Evolutionary conservation across 495 filamentous ascomycete genomes (phyloP).

Genomic region (Cetradonia linearis): DNA sequence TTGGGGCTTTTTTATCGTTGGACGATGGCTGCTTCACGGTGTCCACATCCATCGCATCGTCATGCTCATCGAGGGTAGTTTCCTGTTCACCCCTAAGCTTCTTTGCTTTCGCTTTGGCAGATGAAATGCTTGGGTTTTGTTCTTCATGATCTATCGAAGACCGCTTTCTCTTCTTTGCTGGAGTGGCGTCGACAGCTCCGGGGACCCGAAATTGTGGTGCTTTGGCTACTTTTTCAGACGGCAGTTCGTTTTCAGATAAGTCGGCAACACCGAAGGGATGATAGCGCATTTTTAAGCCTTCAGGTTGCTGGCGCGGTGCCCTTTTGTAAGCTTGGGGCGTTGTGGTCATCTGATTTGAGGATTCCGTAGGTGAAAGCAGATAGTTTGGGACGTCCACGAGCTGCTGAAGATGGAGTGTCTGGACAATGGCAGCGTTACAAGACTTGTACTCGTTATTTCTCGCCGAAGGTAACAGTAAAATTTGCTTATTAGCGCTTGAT

Average conservation of each 20-base stretch:
- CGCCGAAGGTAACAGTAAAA: conserved; percentile 19
- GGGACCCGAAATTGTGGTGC: conserved; percentile 5
- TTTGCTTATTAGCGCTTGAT: not conserved
- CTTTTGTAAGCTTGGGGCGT: conserved; percentile 9
- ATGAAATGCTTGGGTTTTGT: not conserved
- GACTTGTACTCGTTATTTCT: conserved; percentile 14
- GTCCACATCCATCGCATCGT: conserved; percentile 4
- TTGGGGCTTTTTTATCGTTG: not conserved
- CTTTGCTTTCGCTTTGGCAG: conserved; percentile 7
- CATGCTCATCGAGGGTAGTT: not conserved
- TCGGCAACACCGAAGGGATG: conserved; percentile 22
- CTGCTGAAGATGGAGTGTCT: conserved; percentile 22
- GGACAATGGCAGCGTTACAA: conserved; percentile 2
- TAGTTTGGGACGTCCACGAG: conserved; percentile 17
- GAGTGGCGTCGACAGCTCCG: not conserved
- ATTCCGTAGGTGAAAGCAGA: not conserved
- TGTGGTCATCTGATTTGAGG: not conserved
- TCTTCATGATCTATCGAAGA: not conserved
- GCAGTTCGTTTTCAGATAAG: not conserved
- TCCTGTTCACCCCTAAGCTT: conserved; percentile 2
- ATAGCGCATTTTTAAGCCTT: conserved; percentile 25
- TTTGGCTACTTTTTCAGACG: not conserved
- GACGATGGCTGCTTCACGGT: not conserved
- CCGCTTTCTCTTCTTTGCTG: conserved; percentile 6
- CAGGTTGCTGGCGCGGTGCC: conserved; percentile 18